phyloP scores from a whole-genome alignment of 2,329 filamentous ascomycete genomes.

The Fusarium incarnatum region DNA sequence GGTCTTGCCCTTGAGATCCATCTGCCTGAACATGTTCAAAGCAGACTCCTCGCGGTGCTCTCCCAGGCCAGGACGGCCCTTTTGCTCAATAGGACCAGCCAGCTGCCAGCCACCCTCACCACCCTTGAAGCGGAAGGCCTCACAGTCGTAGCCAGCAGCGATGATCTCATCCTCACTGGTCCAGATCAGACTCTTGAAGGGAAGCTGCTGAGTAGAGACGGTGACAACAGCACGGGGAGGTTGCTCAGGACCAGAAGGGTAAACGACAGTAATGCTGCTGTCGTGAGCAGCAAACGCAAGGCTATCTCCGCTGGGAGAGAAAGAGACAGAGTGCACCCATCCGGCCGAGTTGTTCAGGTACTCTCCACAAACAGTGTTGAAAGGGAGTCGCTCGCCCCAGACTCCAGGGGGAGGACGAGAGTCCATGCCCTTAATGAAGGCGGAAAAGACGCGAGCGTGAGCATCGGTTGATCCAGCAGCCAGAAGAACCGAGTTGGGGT shows the following conservation, averaged over 20 bases:
- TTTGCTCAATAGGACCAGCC: constrained; percentile 81
- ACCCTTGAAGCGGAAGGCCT: constrained; percentile 90
- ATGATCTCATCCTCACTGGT: constrained; percentile 92
- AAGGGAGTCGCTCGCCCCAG: constrained; percentile 95
- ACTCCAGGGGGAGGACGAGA: constrained; percentile 84
- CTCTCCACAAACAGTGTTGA: constrained; percentile 98
- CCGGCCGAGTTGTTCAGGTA: constrained; percentile 95
- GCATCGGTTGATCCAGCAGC: constrained; percentile 97
- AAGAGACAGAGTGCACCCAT: constrained; percentile 94
- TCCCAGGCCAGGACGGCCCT: constrained; percentile 70
- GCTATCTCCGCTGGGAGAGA: constrained; percentile 92
- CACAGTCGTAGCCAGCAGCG: constrained; percentile 89
- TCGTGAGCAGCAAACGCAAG: constrained; percentile 95
- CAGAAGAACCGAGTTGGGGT: constrained; percentile 95
- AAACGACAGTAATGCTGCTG: constrained; percentile 96
- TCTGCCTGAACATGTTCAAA: constrained; percentile 97
- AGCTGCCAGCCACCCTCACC: constrained; percentile 85
- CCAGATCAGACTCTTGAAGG: constrained; percentile 94
- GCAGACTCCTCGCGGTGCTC: constrained; percentile 86
- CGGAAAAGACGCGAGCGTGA: constrained; percentile 92
- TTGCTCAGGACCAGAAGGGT: constrained; percentile 90
- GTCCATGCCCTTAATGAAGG: constrained; percentile 96
- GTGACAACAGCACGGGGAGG: constrained; percentile 90
- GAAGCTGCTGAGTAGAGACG: constrained; percentile 88
- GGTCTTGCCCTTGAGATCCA: constrained; percentile 95